These are phyloP conservation scores for Mycena amicta DNA, from an alignment of 768 basidiomycete species.

Conservation along the genomic window DNA sequence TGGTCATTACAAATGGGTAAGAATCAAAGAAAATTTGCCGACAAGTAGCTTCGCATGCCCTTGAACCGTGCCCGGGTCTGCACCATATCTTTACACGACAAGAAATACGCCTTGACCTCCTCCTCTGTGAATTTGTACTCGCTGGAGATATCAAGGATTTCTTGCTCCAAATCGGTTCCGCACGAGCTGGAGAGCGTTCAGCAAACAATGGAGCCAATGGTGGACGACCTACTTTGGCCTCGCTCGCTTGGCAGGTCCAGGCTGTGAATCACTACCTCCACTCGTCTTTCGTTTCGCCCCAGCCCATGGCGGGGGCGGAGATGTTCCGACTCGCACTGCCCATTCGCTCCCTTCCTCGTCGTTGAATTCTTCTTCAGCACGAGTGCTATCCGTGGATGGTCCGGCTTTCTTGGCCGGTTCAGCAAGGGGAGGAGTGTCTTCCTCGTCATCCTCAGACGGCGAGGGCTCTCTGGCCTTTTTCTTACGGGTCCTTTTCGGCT, in stretches of 20 bases:
- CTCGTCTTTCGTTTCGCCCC: conserved; percentile 50
- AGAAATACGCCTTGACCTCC: conserved; percentile 80
- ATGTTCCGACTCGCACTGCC: conserved; percentile 64
- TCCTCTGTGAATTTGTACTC: conserved; percentile 72
- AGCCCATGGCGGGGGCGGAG: conserved; percentile 68
- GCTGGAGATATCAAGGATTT: conserved; percentile 64
- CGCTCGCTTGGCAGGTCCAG: conserved; percentile 42
- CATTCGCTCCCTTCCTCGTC: conserved; percentile 71
- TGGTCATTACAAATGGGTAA: conserved; percentile 3
- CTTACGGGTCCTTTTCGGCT: conserved; percentile 57
- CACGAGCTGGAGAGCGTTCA: not conserved
- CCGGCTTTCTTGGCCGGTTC: conserved; percentile 17
- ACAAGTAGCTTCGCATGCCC: conserved; percentile 61
- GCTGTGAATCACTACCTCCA: conserved; percentile 38
- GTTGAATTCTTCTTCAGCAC: conserved; percentile 42
- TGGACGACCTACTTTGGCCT: conserved; percentile 41
- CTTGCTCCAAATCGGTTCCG: conserved; percentile 51
- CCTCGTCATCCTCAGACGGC: conserved; percentile 27
- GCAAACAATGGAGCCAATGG: not conserved
- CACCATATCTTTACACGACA: conserved; percentile 71
- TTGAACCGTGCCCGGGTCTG: conserved; percentile 67
- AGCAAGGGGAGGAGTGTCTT: conserved; percentile 20
- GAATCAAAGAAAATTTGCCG: conserved; percentile 41
- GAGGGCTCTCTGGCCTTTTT: conserved; percentile 42
- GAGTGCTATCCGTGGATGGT: no score